A percentile compares a stretch with the other conserved stretches of the same genome.
Evolutionary conservation across 1,284 basidiomycete genomes (phyloP).

Genomic region (Pseudozyma sp.): DNA sequence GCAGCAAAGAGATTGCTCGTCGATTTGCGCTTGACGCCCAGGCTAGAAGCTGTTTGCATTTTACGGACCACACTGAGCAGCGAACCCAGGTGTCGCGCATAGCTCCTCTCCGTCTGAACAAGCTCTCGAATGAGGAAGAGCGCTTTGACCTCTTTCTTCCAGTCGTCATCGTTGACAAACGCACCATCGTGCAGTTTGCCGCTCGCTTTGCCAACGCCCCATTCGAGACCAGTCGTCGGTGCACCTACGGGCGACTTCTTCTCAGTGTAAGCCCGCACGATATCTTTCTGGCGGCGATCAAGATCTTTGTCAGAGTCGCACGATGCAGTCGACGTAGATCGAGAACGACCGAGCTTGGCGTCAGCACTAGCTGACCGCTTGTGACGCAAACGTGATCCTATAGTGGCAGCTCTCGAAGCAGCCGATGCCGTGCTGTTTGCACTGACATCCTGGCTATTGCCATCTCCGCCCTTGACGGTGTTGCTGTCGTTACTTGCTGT

Average conservation of each 20-base stretch:
- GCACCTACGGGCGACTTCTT: conserved; percentile 16
- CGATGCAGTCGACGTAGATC: conserved; percentile 7
- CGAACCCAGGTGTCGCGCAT: conserved; percentile 60
- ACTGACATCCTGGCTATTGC: too few relatives aligned
- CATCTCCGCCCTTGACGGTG: neutral
- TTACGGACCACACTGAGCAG: conserved; percentile 56
- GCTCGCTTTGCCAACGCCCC: conserved; percentile 57
- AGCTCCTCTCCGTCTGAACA: conserved; percentile 66
- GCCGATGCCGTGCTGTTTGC: neutral
- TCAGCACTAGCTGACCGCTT: conserved; percentile 34
- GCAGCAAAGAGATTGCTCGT: conserved; percentile 33
- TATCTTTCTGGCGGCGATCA: conserved; percentile 50
- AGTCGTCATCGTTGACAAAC: conserved; percentile 64
- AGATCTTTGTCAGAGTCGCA: conserved; percentile 15
- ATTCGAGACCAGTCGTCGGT: conserved; percentile 39
- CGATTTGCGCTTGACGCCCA: conserved; percentile 37
- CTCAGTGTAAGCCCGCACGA: conserved; percentile 33
- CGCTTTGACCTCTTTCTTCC: conserved; percentile 66
- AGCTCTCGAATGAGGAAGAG: conserved; percentile 67
- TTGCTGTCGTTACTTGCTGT: neutral
- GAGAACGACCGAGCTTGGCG: conserved; percentile 17
- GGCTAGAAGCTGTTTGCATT: conserved; percentile 14
- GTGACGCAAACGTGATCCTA: conserved; percentile 15
- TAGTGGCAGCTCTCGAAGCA: neutral
- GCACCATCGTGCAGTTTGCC: conserved; percentile 56